Evolutionary conservation across 129 eudicot species (phyloP), one percentile per base, ranked within the genome.

Genomic region (Chrysanthemum lavandulifolium): DNA sequence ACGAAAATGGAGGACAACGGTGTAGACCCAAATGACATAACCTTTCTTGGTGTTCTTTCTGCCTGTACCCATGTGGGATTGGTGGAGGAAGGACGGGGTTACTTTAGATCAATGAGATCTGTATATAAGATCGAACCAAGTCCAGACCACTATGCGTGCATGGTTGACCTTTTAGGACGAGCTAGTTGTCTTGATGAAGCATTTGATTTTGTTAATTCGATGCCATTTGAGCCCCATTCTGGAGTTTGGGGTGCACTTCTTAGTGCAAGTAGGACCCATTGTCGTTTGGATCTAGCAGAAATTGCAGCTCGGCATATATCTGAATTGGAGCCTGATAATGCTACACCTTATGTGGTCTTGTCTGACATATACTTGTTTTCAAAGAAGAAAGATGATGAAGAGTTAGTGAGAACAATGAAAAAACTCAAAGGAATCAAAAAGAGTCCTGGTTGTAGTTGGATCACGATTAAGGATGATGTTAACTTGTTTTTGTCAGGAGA

Each of bases 241-340:
- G 96, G 96, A 1, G 87, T 89, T 65, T 92, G 97, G 96, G 97
- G 96, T 78, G 93, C 96, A n/a, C 94, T 92, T 75, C 89, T 92
- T 54, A 84, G 87, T 69, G 91, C 91, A 71, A 86, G 97, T 65
- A 78, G 85, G 72, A 79, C 23, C 33, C 85, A 83, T 70, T 67
- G 73, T 54, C 84, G 78, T 13, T 80, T 80, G 65, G 97, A 88
- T 81, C 65, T 89, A 73, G 96, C 93, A 43, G 81, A 89, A 84
- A 76, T 89, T 61, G 97, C 96, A 10, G 85, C 94, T 63, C 65
- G 67, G 29, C 50, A 21, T 54, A 68, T 92, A 10, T 73, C 62
- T 43, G 83, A 73, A 69, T 76, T 88, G 76, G 91, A 92, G 78
- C 97, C 97, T 11, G 67, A 78, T 48, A 92, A 88, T 69, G 91